Base-by-base conservation (phyloP, 257 asterid species). In the Misopates orontium region DNA sequence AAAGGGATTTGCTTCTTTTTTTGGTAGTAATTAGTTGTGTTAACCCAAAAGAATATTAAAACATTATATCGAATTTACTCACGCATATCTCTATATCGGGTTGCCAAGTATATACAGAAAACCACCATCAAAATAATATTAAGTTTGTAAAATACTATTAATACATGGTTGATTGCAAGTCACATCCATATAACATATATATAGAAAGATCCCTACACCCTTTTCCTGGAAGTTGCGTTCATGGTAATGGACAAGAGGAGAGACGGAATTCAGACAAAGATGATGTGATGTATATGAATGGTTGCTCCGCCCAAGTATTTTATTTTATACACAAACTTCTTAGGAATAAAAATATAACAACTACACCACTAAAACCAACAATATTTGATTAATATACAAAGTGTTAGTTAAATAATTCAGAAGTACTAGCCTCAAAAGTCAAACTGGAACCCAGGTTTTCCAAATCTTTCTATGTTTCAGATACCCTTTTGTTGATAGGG, bases 221-320 rank as follows among this genome's bases (percentile, higher is more conserved):
- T 59, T 80, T 85, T 74, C 85, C 67, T 66, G 67, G 92, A 81
- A 40, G 69, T 68, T 79, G 71, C 81, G 16, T 60, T 66, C 63
- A 58, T 54, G 75, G 84, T 61, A 81, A 74, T 51, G 62, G 93
- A 81, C 93, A 86, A 84, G 54, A 76, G 65, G 68, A 75, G 58
- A 68, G 87, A 79, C 86, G 75, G 77, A 80, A 57, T 78, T 75
- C 13, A 32, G 67, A 64, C 75, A 73, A 67, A 53, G 41, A 71
- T 68, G 69, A 69, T 66, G 68, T 62, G 36, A 39, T 49, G 28
- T 53, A 63, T 70, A 42, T 49, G 68, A 64, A 80, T 67, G 89
- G 82, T 62, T 61, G 85, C 82, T 82, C 94, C 88, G 77, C 85
- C 84, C 78, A 74, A 20, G 50, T 75, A 69, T 77, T 70, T 82